Evolutionary conservation across 805 yeast species (phyloP), one percentile per base, ranked within the genome.

Genomic region (Starmerella sp.): DNA sequence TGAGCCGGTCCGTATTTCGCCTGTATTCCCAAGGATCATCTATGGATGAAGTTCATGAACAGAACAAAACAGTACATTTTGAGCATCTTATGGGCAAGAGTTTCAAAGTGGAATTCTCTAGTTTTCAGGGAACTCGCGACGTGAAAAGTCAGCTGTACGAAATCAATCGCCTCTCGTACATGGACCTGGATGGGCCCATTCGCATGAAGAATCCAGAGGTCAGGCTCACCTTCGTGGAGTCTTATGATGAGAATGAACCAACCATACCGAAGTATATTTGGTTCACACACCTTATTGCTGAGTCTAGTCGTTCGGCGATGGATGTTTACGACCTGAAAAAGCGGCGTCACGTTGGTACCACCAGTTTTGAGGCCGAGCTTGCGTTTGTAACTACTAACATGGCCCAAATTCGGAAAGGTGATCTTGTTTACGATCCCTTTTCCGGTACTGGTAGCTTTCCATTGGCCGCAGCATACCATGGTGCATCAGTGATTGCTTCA

Each of bases 371-470:
- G 62, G 95, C 96, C 0, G 97, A 93, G 66, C 72, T 93, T 57
- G 81, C 97, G 0, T 70, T 93, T 48, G 84, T 90, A 14, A 84
- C 95, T 34, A 86, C 95, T 64, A 93, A 91, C 64, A 76, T 93
- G 51, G 96, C 86, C 0, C 89, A 85, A 59, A 87, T 84, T 13
- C 74, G 68, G 38, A 73, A 76, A 0, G 84, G 83, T 0, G 77
- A 81, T 53, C 65, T 89, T 4, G 79, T 85, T 65, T 91, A 87
- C 66, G 98, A 93, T 69, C 98, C 98, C 29, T 93, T 93, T 71
- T 88, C 86, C 4, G 98, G 98, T 0, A 93, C 98, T 0, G 98
- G 98, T 0, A 87, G 96, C 22, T 93, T 93, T 65, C 73, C 91
- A 41, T 84, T 88, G 1, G 90, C 96, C 0, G 95, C 89, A 11